Base-by-base conservation (phyloP, 2,329 filamentous ascomycete genomes). In the Venturia nashicola region DNA sequence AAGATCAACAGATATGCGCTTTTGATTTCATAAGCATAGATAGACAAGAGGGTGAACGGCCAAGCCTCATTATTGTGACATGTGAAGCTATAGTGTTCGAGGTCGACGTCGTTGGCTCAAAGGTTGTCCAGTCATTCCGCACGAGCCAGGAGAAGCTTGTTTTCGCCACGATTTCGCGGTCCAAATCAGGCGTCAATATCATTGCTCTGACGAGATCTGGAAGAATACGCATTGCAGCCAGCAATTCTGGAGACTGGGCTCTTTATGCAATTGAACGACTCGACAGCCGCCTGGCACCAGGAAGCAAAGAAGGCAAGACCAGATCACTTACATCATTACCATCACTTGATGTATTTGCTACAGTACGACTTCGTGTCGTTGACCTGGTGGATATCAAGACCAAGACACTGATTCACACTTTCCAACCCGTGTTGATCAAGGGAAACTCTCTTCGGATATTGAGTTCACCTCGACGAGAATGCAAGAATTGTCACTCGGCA, bases 81-180 rank as follows among this genome's bases (percentile, higher is more conserved):
- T 80, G 83, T 18, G 85, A 87, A 62, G 89, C 88, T 0, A 78
- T 79, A 3, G 76, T 91, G 70, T 80, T 79, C 0, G 85, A 88
- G 68, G 73, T 87, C 12, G 77, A 79, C 60, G 74, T 82, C 2
- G 27, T 64, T n/a, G 39, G 40, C 36, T 36, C 39, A 16, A 61
- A 51, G 12, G 18, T 61, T 16, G 34, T 61, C 11, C 39, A 61
- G 20, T 61, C 60, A 9, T 61, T 61, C 14, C 39, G 42, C n/a
- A 20, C 18, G 79, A 79, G 18, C 75, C 72, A 36, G 76, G 75
- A 27, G 70, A 71, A 18, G 69, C 71, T 44, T 68, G 67, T 14
- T 71, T 68, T 2, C 71, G 71, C 63, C 69, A 70, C 73, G 23
- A 67, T 68, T 36, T 64, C 75, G 2, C 71, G 71, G 61, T 70